Conservation (phyloP, 495 filamentous ascomycete species). For the Penicillium lividum region DNA sequence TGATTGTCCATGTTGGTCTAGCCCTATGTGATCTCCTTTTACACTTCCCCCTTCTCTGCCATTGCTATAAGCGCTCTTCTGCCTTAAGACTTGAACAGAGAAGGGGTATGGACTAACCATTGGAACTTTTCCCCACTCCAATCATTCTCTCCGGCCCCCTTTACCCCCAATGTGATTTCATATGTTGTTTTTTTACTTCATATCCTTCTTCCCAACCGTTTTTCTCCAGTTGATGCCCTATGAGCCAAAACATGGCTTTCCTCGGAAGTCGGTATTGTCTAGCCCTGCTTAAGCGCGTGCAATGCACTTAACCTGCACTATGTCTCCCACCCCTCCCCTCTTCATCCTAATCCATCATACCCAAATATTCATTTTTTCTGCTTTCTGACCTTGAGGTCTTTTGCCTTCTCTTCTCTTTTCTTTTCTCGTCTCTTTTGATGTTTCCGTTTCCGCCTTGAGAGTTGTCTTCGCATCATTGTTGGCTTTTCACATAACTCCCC, state of each 20-base stretch:
- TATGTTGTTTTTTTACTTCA: background rate
- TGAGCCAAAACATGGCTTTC: slow-evolving; percentile 8
- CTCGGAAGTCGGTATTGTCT: background rate
- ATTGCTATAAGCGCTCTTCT: background rate
- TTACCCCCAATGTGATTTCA: background rate
- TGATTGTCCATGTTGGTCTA: background rate
- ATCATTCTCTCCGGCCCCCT: background rate
- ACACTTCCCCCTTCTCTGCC: background rate
- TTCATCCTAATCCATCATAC: background rate
- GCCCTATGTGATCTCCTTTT: background rate
- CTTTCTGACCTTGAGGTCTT: background rate
- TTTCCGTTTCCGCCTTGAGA: background rate
- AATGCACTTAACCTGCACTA: background rate
- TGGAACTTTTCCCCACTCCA: background rate
- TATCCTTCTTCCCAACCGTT: background rate
- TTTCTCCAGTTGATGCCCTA: background rate
- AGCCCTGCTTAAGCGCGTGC: slow-evolving; percentile 9
- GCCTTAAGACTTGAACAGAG: background rate
- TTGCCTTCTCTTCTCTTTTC: background rate
- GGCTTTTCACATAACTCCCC: background rate
- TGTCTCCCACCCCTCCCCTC: background rate
- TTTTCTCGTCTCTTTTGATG: background rate
- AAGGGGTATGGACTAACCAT: background rate
- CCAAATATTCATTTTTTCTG: background rate
- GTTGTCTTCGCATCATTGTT: too few relatives aligned